Conservation (phyloP, 768 basidiomycete genomes). For the Coprinopsis sp. region DNA sequence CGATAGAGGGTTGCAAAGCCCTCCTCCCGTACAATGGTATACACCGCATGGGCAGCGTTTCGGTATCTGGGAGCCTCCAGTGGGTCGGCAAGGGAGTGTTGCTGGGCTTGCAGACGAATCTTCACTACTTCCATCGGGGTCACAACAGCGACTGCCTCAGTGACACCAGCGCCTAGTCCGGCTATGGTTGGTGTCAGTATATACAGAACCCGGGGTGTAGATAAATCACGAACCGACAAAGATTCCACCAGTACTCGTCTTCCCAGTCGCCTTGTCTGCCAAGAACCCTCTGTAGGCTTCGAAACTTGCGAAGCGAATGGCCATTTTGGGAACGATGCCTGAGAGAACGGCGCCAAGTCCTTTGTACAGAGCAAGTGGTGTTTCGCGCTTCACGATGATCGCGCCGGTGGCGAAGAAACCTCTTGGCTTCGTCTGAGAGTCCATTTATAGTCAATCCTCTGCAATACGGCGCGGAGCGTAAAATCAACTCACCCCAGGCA, state of each 20-base stretch:
- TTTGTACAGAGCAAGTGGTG: constrained; percentile 94
- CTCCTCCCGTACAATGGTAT: constrained; percentile 91
- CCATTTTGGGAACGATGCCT: constrained; percentile 99
- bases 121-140: constrained; percentile 99
- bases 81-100: constrained; percentile 95
- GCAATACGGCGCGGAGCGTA: constrained; percentile 31
- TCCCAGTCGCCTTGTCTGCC: constrained; percentile 70
- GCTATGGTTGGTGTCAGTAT: constrained; percentile 40
- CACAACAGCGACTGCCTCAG: constrained; percentile 91
- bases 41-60: constrained; percentile 95
- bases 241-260: constrained; percentile 72
- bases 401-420: constrained; percentile 90
- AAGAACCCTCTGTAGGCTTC: constrained; percentile 89
- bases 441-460: neutral
- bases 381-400: constrained; percentile 86
- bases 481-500: constrained; percentile 90
- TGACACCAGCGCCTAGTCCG: constrained; percentile 91
- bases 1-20: constrained; percentile 82
- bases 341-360: constrained; percentile 94
- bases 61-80: constrained; percentile 90
- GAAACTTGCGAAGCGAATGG: constrained; percentile 96
- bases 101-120: constrained; percentile 95
- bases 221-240: constrained; percentile 68
- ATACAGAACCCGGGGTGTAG: constrained; percentile 1
- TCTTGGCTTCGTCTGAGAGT: constrained; percentile 75